Conservation (phyloP, 352 stramenopile genomes). For the Phytophthora lateralis region DNA sequence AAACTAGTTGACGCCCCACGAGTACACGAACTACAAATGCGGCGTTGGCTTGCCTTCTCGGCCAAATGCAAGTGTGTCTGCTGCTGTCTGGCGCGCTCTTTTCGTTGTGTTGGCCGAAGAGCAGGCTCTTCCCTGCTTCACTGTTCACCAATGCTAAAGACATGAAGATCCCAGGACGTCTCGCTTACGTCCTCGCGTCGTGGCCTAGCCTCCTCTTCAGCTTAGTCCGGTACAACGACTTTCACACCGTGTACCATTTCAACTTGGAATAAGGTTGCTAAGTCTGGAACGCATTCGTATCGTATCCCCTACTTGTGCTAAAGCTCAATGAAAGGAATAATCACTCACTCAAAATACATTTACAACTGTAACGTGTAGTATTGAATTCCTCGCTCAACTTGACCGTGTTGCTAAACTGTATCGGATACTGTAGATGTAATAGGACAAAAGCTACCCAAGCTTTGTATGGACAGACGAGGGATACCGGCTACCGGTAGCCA, state of each 20-base stretch:
- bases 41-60: neutral
- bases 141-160: neutral
- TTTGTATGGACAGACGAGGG: neutral
- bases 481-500: too few relatives aligned
- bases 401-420: too few relatives aligned
- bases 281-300: neutral
- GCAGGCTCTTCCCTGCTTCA: too few relatives aligned
- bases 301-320: neutral
- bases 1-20: too few relatives aligned
- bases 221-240: slow-evolving; percentile 4
- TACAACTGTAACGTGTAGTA: too few relatives aligned
- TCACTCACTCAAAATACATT: neutral
- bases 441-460: neutral
- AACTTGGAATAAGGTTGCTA: slow-evolving; percentile 18
- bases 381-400: too few relatives aligned
- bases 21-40: neutral
- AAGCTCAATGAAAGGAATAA: neutral
- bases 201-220: slow-evolving; percentile 3
- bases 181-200: slow-evolving; percentile 19
- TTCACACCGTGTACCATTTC: slow-evolving; percentile 9
- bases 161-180: neutral
- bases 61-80: neutral
- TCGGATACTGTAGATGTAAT: too few relatives aligned
- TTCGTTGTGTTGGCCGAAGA: slow-evolving; percentile 5
- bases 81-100: slow-evolving; percentile 8